These are phyloP conservation scores for Pseudogymnoascus sp. DNA, from an alignment of 2,329 filamentous ascomycete species.

Conservation along the genomic window DNA sequence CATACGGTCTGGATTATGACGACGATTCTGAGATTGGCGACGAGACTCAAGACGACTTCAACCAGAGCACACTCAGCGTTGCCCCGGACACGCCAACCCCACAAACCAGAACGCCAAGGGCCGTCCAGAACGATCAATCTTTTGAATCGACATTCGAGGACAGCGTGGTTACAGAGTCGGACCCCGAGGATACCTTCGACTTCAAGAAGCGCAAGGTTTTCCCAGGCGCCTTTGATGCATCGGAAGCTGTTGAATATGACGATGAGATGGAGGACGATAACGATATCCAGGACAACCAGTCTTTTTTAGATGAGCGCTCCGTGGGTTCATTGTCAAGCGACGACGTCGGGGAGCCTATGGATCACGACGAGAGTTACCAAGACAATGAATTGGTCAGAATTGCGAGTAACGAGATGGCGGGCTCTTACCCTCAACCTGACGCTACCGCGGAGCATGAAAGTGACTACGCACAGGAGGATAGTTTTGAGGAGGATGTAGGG, in stretches of 20 bases:
- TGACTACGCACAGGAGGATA: conserved; percentile 36
- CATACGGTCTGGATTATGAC: conserved; percentile 73
- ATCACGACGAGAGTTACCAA: conserved; percentile 58
- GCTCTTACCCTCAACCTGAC: conserved; percentile 66
- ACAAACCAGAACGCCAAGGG: conserved; percentile 19
- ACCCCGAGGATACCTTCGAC: conserved; percentile 28
- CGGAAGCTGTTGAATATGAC: conserved; percentile 47
- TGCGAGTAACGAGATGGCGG: conserved; percentile 66
- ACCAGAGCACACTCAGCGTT: conserved; percentile 42
- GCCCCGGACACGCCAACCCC: conserved; percentile 37
- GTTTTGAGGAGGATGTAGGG: conserved; percentile 26
- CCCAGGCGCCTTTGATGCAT: conserved; percentile 73
- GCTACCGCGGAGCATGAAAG: conserved; percentile 66
- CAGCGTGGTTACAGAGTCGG: conserved; percentile 24
- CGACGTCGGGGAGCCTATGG: conserved; percentile 45
- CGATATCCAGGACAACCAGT: conserved; percentile 41
- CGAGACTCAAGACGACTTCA: conserved; percentile 35
- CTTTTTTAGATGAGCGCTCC: conserved; percentile 93
- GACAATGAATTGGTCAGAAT: conserved; percentile 71
- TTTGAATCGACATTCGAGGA: conserved; percentile 32
- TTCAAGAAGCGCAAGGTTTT: conserved; percentile 38
- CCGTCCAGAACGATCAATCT: conserved; percentile 20
- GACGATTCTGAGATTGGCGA: conserved; percentile 57
- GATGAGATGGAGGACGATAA: conserved; percentile 38
- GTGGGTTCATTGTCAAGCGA: conserved; percentile 64